phyloP scores from a whole-genome alignment of 2,329 filamentous ascomycete species.

The Monosporascus sp. region DNA sequence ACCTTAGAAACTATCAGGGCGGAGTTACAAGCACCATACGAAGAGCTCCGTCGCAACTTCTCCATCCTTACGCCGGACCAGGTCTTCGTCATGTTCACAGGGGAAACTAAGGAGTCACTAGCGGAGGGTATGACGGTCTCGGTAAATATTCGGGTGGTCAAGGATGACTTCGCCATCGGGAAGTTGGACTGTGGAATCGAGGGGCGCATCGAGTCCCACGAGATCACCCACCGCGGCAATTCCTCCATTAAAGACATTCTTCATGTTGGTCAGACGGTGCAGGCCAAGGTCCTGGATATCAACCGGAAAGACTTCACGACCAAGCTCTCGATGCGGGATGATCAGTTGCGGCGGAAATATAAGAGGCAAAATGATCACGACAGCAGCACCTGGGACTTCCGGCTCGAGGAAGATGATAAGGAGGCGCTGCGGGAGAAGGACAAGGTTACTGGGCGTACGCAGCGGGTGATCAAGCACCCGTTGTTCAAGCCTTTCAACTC shows the following conservation, averaged over 20 bases:
- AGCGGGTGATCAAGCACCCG: conserved; percentile 95
- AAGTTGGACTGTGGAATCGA: conserved; percentile 93
- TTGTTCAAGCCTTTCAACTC: conserved; percentile 93
- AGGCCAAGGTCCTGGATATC: conserved; percentile 81
- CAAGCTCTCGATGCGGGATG: conserved; percentile 79
- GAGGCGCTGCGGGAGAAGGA: conserved; percentile 83
- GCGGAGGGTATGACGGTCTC: conserved; percentile 89
- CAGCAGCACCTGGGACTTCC: conserved; percentile 80
- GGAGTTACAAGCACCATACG: conserved; percentile 86
- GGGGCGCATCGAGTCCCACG: conserved; percentile 75
- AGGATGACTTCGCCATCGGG: conserved; percentile 88
- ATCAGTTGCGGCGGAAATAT: conserved; percentile 68
- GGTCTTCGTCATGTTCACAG: conserved; percentile 94
- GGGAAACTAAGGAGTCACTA: conserved; percentile 80
- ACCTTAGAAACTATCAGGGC: conserved; percentile 95
- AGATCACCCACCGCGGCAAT: conserved; percentile 65
- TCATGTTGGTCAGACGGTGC: conserved; percentile 74
- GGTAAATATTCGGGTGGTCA: conserved; percentile 80
- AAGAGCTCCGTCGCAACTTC: conserved; percentile 84
- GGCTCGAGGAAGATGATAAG: conserved; percentile 73
- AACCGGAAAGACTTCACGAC: conserved; percentile 81
- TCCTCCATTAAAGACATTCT: conserved; percentile 68
- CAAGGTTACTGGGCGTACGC: conserved; percentile 74
- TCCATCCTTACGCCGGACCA: conserved; percentile 65
- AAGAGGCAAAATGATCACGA: conserved; percentile 65